phyloP scores from a whole-genome alignment of 805 yeast species.

The Naumovozyma castellii region DNA sequence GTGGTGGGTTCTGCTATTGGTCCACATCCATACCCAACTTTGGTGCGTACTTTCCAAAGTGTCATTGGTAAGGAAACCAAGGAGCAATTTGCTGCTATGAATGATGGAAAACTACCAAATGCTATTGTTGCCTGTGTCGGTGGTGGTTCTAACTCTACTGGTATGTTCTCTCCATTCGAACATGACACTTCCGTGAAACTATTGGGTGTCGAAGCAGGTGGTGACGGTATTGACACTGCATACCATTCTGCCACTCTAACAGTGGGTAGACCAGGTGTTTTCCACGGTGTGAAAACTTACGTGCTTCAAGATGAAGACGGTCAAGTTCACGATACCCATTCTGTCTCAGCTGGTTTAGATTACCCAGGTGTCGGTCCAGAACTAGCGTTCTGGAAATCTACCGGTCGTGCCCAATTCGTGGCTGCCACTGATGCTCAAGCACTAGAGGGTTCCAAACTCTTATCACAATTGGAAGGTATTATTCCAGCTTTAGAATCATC shows the following conservation, averaged over 20 bases:
- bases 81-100: conserved; percentile 73
- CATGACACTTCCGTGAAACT: conserved; percentile 66
- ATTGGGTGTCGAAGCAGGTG: conserved; percentile 97
- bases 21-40: conserved; percentile 97
- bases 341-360: conserved; percentile 96
- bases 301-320: conserved; percentile 89
- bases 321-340: conserved; percentile 94
- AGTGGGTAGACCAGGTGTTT: conserved; percentile 93
- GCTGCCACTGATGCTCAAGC: conserved; percentile 97
- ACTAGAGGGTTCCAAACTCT: conserved; percentile 73
- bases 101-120: conserved; percentile 79
- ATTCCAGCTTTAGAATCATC: conserved; percentile 97
- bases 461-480: conserved; percentile 93
- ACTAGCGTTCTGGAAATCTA: conserved; percentile 86
- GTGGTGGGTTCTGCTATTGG: conserved; percentile 98
- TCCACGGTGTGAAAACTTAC: conserved; percentile 94
- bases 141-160: conserved; percentile 96
- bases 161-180: conserved; percentile 92
- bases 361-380: conserved; percentile 99
- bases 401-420: conserved; percentile 81
- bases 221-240: conserved; percentile 87
- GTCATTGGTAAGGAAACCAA: conserved; percentile 94
- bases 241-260: conserved; percentile 90
- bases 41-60: conserved; percentile 96
- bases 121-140: conserved; percentile 98